Percentiles rank a stretch among this genome's conserved stretches.
These are phyloP conservation scores for Sphagnum contortum DNA, from an alignment of 225 moss, liverwort and hornwort species.

Conservation along the genomic window DNA sequence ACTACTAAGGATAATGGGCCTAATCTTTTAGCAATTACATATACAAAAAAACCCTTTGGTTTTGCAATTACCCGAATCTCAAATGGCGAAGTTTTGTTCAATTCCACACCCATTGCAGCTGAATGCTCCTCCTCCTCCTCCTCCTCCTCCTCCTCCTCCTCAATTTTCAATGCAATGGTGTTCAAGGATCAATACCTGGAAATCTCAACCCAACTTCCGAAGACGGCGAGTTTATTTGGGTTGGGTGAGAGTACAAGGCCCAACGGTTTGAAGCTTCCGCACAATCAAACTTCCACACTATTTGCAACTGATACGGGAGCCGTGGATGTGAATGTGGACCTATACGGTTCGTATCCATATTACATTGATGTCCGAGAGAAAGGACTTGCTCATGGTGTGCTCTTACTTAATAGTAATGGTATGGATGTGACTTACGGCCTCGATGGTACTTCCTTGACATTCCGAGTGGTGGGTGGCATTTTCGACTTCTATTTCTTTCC, in stretches of 20 bases:
- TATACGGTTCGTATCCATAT: constrained; percentile 74
- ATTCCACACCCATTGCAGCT: constrained; percentile 40
- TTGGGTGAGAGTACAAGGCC: constrained; percentile 75
- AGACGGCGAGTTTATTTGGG: constrained; percentile 45
- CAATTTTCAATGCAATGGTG: constrained; percentile 37
- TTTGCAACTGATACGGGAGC: constrained; percentile 70
- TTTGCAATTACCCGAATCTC: constrained; percentile 60
- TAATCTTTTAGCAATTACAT: constrained; percentile 35
- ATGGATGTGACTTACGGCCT: constrained; percentile 55
- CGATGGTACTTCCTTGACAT: constrained; percentile 32
- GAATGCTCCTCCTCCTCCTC: background rate
- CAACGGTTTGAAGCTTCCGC: constrained; percentile 51
- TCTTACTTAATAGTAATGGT: constrained; percentile 89
- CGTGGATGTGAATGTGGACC: constrained; percentile 28
- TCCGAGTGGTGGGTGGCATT: constrained; percentile 57
- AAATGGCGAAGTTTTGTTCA: constrained; percentile 86
- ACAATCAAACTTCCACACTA: constrained; percentile 52
- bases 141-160: background rate
- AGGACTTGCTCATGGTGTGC: constrained; percentile 58
- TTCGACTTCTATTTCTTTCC: constrained; percentile 82
- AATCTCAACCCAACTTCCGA: constrained; percentile 59
- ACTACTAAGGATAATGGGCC: constrained; percentile 14
- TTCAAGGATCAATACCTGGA: constrained; percentile 90
- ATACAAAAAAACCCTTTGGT: constrained; percentile 71
- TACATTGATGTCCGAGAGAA: constrained; percentile 66